These are phyloP conservation scores for Neurospora africana DNA, from an alignment of 495 filamentous ascomycete species.

Conservation along the genomic window DNA sequence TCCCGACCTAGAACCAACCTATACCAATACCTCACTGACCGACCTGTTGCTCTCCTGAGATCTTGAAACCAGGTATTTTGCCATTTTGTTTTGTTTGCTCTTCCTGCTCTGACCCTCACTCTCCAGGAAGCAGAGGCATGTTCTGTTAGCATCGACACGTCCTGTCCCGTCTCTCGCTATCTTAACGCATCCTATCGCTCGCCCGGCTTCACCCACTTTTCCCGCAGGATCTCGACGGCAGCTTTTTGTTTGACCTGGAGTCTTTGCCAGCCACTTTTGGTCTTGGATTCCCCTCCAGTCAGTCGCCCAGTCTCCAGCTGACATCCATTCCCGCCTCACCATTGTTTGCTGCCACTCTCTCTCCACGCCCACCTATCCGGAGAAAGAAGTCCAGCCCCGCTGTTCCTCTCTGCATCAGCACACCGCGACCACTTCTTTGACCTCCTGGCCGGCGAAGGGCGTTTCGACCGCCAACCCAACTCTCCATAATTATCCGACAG, in stretches of 20 bases:
- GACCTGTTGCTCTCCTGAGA: constrained; percentile 10
- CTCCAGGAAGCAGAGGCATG: not conserved
- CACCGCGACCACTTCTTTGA: not conserved
- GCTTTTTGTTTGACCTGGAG: not conserved
- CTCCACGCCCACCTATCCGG: not conserved
- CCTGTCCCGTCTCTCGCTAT: not conserved
- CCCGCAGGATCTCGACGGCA: not conserved
- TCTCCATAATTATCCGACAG: not conserved
- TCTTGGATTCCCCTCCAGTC: not conserved
- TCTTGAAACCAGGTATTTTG: constrained; percentile 18
- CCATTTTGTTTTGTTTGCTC: constrained; percentile 7
- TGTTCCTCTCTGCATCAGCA: not conserved
- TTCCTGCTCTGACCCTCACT: constrained; percentile 7
- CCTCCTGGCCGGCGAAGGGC: not conserved
- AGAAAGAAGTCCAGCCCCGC: not conserved
- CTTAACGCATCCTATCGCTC: not conserved
- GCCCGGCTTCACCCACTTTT: not conserved
- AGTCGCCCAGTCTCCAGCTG: not conserved
- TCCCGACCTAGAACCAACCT: not conserved
- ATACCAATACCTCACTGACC: not conserved
- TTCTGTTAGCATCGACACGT: not conserved
- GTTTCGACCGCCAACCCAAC: not conserved
- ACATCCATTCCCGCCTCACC: not conserved
- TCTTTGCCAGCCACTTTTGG: not conserved
- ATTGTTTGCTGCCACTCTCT: not conserved